phyloP scores from a whole-genome alignment of 495 filamentous ascomycete genomes.

The Thermothielavioides terrestris region DNA sequence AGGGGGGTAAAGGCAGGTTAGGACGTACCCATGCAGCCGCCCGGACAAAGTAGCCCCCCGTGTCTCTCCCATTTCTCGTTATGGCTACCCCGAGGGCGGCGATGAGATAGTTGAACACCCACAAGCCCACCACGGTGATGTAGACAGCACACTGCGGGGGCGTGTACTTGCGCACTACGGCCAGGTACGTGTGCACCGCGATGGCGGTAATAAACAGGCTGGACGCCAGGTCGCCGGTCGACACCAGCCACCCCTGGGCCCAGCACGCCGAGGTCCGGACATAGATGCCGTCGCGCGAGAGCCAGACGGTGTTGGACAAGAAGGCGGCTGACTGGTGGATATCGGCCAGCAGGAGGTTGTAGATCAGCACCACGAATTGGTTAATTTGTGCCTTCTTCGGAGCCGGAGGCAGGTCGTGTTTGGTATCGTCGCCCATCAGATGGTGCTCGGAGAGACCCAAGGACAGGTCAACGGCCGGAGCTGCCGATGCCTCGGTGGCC shows the following conservation, averaged over 20 bases:
- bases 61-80: constrained; percentile 37
- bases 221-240: constrained; percentile 59
- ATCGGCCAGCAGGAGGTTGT: constrained; percentile 66
- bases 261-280: constrained; percentile 54
- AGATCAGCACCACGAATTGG: constrained; percentile 66
- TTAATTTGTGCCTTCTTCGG: constrained; percentile 36
- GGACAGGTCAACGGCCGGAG: constrained; percentile 12
- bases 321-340: constrained; percentile 63
- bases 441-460: constrained; percentile 18
- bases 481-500: neutral
- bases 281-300: constrained; percentile 44
- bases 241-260: constrained; percentile 62
- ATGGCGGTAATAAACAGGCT: constrained; percentile 65
- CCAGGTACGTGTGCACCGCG: constrained; percentile 59
- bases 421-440: constrained; percentile 1
- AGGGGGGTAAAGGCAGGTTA: no score
- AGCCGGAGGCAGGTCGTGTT: neutral
- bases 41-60: constrained; percentile 50
- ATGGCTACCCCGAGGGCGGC: constrained; percentile 46
- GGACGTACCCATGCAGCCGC: constrained; percentile 55
- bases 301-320: constrained; percentile 55
- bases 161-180: constrained; percentile 51
- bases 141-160: constrained; percentile 49
- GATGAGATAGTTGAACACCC: constrained; percentile 52
- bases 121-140: constrained; percentile 40